Percentiles rank a stretch among this genome's conserved stretches.
These are phyloP conservation scores for Monascus purpureus DNA, from an alignment of 495 filamentous ascomycete species.

Conservation along the genomic window DNA sequence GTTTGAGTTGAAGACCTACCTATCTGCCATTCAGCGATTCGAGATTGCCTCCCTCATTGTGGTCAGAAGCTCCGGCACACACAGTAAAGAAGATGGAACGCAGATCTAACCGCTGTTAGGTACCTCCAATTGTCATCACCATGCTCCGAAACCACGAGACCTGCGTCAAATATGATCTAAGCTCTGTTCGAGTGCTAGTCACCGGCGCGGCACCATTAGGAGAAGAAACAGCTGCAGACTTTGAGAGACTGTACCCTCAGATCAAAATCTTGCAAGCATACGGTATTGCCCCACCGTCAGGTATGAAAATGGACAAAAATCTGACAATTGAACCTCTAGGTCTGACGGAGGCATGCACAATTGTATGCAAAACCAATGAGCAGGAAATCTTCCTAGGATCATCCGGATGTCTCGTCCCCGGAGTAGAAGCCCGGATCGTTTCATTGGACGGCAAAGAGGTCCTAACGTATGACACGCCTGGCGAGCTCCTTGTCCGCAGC, in stretches of 20 bases:
- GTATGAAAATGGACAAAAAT: not conserved
- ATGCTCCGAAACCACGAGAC: conserved; percentile 53
- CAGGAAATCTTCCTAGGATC: conserved; percentile 60
- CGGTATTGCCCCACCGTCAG: conserved; percentile 32
- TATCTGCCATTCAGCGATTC: conserved; percentile 56
- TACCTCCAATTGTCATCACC: conserved; percentile 77
- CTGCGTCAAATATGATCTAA: conserved; percentile 60
- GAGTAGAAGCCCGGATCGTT: conserved; percentile 53
- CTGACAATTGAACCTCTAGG: conserved; percentile 27
- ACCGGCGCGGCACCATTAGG: conserved; percentile 79
- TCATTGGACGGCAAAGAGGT: conserved; percentile 64
- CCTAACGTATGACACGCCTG: conserved; percentile 58
- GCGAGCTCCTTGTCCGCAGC: conserved; percentile 64
- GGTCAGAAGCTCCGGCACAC: conserved; percentile 28
- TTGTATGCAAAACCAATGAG: conserved; percentile 50
- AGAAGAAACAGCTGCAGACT: conserved; percentile 56
- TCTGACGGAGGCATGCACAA: conserved; percentile 69
- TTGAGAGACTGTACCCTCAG: conserved; percentile 49
- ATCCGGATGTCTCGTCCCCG: conserved; percentile 58
- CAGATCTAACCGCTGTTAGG: conserved; percentile 21
- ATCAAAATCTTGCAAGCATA: conserved; percentile 69
- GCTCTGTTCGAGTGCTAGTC: conserved; percentile 50
- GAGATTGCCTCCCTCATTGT: conserved; percentile 58
- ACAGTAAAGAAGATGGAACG: not conserved
- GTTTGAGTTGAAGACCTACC: conserved; percentile 56